phyloP scores from a whole-genome alignment of 1,284 basidiomycete species.

The Vanrija sp. region DNA sequence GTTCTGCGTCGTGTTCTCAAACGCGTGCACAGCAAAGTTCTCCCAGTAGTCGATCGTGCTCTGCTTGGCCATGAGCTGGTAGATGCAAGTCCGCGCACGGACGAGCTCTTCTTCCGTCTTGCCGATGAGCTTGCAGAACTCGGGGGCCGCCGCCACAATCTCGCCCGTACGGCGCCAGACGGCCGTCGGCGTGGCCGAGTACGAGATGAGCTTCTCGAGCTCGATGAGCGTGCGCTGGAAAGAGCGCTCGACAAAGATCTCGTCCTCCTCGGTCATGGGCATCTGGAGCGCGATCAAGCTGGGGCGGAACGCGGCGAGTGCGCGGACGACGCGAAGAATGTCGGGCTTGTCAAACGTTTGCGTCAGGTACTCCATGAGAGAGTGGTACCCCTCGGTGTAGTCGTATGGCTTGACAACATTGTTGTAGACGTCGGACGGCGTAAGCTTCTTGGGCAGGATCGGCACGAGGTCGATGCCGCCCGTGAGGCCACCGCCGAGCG shows the following conservation, averaged over 20 bases:
- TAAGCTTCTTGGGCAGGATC: constrained; percentile 13
- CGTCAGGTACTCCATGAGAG: constrained; percentile 85
- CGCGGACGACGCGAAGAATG: constrained; percentile 87
- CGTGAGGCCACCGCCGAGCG: not conserved
- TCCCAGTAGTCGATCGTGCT: constrained; percentile 88
- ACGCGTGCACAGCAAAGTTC: constrained; percentile 88
- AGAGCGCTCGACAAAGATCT: constrained; percentile 90
- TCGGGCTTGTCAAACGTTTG: constrained; percentile 93
- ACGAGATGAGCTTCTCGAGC: constrained; percentile 93
- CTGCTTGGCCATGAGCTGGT: constrained; percentile 79
- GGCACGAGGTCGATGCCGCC: not conserved
- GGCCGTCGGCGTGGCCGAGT: constrained; percentile 98
- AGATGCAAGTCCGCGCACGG: constrained; percentile 74
- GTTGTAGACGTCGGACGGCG: constrained; percentile 16
- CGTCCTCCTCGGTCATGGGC: constrained; percentile 87
- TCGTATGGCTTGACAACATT: constrained; percentile 50
- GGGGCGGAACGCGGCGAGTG: constrained; percentile 89
- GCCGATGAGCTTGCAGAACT: constrained; percentile 91
- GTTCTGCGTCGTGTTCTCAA: constrained; percentile 92
- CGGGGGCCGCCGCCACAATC: constrained; percentile 90
- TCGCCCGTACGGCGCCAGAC: constrained; percentile 98
- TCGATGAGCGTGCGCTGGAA: constrained; percentile 92
- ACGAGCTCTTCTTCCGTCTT: constrained; percentile 81
- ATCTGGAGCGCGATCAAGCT: constrained; percentile 94
- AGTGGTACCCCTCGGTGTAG: constrained; percentile 90